Evolutionary conservation across 1,139 yeast genomes (phyloP).

Genomic region (Taphrina betulina): DNA sequence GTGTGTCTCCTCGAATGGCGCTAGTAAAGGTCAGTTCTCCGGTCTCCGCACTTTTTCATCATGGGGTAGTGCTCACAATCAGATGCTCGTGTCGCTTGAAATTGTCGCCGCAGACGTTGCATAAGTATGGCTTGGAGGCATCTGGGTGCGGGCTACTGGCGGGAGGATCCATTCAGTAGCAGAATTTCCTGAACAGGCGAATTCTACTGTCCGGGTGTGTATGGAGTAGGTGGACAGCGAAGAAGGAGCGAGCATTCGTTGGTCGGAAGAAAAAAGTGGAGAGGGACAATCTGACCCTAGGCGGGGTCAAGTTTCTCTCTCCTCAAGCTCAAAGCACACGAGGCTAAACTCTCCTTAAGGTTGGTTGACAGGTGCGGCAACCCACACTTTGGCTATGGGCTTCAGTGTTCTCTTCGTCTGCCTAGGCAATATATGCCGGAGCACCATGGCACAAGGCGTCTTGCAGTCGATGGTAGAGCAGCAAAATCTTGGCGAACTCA

Average conservation of each 20-base stretch:
- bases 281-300: too few relatives aligned
- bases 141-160: background rate
- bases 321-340: too few relatives aligned
- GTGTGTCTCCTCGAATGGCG: slow-evolving; percentile 28
- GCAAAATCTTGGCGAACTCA: background rate
- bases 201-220: too few relatives aligned
- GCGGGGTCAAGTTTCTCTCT: too few relatives aligned
- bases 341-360: too few relatives aligned
- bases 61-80: slow-evolving; percentile 8
- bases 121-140: slow-evolving; percentile 20
- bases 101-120: slow-evolving; percentile 23
- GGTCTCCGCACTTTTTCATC: slow-evolving; percentile 1
- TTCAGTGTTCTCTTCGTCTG: slow-evolving; percentile 29
- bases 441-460: slow-evolving; percentile 30
- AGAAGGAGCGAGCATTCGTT: too few relatives aligned
- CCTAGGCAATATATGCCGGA: slow-evolving; percentile 27
- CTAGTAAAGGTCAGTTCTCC: background rate
- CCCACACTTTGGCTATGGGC: too few relatives aligned
- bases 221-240: too few relatives aligned
- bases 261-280: too few relatives aligned
- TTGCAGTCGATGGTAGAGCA: slow-evolving; percentile 5
- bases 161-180: slow-evolving; percentile 23
- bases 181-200: too few relatives aligned
- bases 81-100: slow-evolving; percentile 32
- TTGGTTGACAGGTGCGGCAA: too few relatives aligned